Evolutionary conservation across 1,139 yeast genomes (phyloP).

Genomic region (Meyerozyma smithsonii): DNA sequence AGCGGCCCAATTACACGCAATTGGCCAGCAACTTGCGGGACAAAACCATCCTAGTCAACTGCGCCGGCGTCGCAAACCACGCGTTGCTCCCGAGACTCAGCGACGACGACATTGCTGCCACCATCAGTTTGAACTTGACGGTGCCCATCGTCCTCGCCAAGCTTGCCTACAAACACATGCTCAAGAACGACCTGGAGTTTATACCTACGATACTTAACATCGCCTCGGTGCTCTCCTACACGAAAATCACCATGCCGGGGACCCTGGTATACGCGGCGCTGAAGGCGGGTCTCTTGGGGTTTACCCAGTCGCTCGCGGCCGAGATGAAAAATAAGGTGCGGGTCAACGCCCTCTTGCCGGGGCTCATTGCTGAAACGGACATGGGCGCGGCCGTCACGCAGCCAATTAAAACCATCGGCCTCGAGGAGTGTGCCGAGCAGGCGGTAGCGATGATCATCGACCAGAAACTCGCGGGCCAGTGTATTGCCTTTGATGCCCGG

Average conservation of each 20-base stretch:
- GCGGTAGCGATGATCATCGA: slow-evolving; percentile 26
- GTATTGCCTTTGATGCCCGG: slow-evolving; percentile 21
- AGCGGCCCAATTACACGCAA: slow-evolving; percentile 10
- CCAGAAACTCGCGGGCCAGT: slow-evolving; percentile 36
- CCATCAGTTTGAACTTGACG: slow-evolving; percentile 58
- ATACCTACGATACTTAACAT: slow-evolving; percentile 51
- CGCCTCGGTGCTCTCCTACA: slow-evolving; percentile 61
- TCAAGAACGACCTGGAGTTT: slow-evolving; percentile 22
- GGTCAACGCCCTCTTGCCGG: slow-evolving; percentile 70
- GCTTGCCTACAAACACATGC: slow-evolving; percentile 42
- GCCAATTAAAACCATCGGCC: slow-evolving; percentile 15
- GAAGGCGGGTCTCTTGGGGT: slow-evolving; percentile 72
- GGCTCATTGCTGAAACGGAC: slow-evolving; percentile 66
- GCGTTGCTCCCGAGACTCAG: slow-evolving; percentile 47
- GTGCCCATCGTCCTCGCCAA: slow-evolving; percentile 62
- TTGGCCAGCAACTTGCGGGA: slow-evolving; percentile 1
- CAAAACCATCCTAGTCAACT: slow-evolving; percentile 56
- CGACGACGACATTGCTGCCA: slow-evolving; percentile 35
- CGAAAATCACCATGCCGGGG: slow-evolving; percentile 47
- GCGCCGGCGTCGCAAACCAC: slow-evolving; percentile 78
- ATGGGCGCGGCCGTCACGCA: slow-evolving; percentile 47
- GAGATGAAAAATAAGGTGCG: slow-evolving; percentile 55
- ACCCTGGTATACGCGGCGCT: slow-evolving; percentile 75
- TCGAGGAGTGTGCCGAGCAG: slow-evolving; percentile 24
- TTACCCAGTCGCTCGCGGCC: slow-evolving; percentile 55